phyloP scores from a whole-genome alignment of 495 filamentous ascomycete genomes.

The Apiosordaria backusii region DNA sequence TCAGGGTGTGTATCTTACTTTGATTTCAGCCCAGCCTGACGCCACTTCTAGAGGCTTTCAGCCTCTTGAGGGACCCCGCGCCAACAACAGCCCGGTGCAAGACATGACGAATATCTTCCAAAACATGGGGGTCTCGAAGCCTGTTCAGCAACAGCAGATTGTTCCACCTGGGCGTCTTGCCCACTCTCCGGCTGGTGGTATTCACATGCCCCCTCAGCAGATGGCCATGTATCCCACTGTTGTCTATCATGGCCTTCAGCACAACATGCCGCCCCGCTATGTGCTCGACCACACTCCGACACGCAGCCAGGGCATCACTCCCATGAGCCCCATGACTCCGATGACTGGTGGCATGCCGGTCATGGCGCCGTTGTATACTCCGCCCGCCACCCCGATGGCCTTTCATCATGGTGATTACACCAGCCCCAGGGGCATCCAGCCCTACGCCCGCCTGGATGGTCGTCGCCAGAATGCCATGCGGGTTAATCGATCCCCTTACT shows the following conservation, averaged over 20 bases:
- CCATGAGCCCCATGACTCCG: slow-evolving; percentile 25
- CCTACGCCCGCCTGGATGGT: slow-evolving; percentile 26
- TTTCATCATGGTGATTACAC: slow-evolving; percentile 25
- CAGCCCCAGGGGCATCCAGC: slow-evolving; percentile 32
- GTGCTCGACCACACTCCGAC: slow-evolving; percentile 38
- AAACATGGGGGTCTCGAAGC: slow-evolving; percentile 14
- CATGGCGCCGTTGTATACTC: slow-evolving; percentile 29
- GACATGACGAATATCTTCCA: slow-evolving; percentile 22
- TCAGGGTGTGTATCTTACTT: slow-evolving; percentile 23
- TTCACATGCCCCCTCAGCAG: slow-evolving; percentile 22
- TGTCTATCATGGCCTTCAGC: slow-evolving; percentile 28
- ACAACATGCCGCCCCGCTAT: slow-evolving; percentile 25
- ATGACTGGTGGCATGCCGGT: slow-evolving; percentile 22
- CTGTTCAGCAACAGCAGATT: slow-evolving; percentile 7
- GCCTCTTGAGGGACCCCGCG: slow-evolving; percentile 4
- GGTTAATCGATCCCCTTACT: slow-evolving; percentile 38
- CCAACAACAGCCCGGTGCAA: slow-evolving; percentile 6
- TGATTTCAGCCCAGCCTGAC: slow-evolving; percentile 14
- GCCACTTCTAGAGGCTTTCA: background rate
- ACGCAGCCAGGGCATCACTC: slow-evolving; percentile 25
- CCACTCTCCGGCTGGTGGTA: slow-evolving; percentile 15
- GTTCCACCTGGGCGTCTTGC: slow-evolving; percentile 8
- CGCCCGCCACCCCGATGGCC: slow-evolving; percentile 36
- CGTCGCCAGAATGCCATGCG: slow-evolving; percentile 44
- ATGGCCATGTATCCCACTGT: slow-evolving; percentile 36